Conservation (phyloP, 129 eudicot species). For the Centella asiatica region DNA sequence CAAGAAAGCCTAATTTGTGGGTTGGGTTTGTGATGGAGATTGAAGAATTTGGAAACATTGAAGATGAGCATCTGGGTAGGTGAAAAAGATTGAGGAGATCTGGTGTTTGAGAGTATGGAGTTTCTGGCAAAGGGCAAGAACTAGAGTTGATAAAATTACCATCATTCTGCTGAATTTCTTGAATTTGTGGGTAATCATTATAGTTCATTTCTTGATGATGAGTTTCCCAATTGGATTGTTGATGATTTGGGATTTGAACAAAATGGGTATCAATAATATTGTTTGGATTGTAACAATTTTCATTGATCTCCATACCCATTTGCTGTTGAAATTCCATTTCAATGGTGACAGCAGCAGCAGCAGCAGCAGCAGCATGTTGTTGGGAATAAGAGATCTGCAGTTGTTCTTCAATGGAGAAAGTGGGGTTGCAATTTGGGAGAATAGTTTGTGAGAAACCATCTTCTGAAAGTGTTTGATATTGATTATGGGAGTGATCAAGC, state of each 20-base stretch:
- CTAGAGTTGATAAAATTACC: conserved; percentile 11
- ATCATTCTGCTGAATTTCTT: conserved; percentile 17
- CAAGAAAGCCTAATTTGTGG: conserved; percentile 12
- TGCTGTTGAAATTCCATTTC: conserved; percentile 20
- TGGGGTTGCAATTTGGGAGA: conserved; percentile 25
- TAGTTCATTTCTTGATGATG: conserved; percentile 14
- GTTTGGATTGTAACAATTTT: conserved; percentile 21
- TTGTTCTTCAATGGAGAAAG: conserved; percentile 37
- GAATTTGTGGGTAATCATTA: conserved; percentile 21
- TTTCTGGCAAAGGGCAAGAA: conserved; percentile 17
- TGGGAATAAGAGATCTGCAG: conserved; percentile 1
- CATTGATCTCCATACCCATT: conserved; percentile 34
- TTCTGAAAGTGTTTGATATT: conserved; percentile 27
- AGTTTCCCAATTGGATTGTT: conserved; percentile 19
- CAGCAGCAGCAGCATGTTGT: conserved; percentile 17
- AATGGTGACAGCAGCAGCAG: conserved; percentile 19
- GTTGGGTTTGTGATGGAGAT: conserved; percentile 34
- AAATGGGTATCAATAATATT: conserved; percentile 11
- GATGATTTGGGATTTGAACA: conserved; percentile 9
- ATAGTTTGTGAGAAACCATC: conserved; percentile 33
- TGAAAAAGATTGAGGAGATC: conserved; percentile 64
- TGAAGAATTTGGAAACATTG: conserved; percentile 37
- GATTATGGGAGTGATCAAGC: conserved; percentile 37
- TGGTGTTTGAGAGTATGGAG: conserved; percentile 42
- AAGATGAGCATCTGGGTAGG: conserved; percentile 41